Evolutionary conservation across 768 basidiomycete species (phyloP).

Genomic region (Leccinum longicurvipes): DNA sequence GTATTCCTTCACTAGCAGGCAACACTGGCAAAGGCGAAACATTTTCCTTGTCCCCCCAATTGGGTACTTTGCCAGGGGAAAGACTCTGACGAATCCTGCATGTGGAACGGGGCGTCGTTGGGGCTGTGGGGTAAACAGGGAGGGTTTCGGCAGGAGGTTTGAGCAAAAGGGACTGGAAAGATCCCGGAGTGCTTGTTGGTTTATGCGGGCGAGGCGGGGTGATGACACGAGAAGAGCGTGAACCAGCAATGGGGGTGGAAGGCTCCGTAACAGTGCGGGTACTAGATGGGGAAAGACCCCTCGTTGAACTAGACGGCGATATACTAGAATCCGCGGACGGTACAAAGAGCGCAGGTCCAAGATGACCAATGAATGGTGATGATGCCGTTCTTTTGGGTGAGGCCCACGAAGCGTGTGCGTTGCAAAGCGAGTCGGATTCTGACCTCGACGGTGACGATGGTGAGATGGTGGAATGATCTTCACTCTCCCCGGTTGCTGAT

Average conservation of each 20-base stretch:
- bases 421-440: constrained; percentile 3
- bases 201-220: constrained; percentile 40
- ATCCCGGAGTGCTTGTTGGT: constrained; percentile 27
- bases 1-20: constrained; percentile 47
- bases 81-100: constrained; percentile 15
- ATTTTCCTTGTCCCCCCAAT: constrained; percentile 59
- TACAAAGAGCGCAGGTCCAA: constrained; percentile 29
- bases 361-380: constrained; percentile 26
- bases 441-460: constrained; percentile 3
- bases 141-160: constrained; percentile 25
- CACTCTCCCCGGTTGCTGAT: background rate
- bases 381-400: background rate
- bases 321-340: background rate
- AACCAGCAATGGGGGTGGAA: constrained; percentile 26
- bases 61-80: constrained; percentile 39
- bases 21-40: constrained; percentile 37
- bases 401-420: background rate
- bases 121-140: constrained; percentile 25
- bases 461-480: constrained; percentile 9
- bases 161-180: constrained; percentile 31
- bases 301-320: constrained; percentile 2
- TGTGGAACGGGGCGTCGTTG: constrained; percentile 33
- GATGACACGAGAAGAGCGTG: constrained; percentile 20
- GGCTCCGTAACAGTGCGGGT: constrained; percentile 12
- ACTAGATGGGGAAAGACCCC: constrained; percentile 5